Base-by-base conservation (phyloP, 805 yeast species). In the Vanderwaltozyma yarrowii region DNA sequence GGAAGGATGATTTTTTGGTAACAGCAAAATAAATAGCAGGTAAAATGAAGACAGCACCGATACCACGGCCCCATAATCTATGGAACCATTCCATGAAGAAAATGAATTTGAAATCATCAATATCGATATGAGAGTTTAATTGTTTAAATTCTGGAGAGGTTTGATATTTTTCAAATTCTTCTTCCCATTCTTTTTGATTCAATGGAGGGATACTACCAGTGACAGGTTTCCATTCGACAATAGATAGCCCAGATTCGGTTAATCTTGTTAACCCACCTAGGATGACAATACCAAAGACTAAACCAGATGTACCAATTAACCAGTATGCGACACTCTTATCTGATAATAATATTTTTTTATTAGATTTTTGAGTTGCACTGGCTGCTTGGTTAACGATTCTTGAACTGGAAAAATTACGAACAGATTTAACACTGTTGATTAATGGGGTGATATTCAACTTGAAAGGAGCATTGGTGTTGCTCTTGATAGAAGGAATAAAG, bases 31-130 rank as follows among this genome's bases (percentile, higher is more conserved):
- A 92, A 4, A 79, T 56, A 0, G 95, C 92, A 5, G 99, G 99
- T 15, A 81, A 56, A 6, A 89, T 74, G 53, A 92, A 78, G 4
- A 81, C 74, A 48, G 77, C 62, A 30, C 98, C 98, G 51, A 92
- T 88, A 37, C 81, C 73, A 60, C 98, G 75, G 14, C 97, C 98
- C 69, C 92, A 74, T 41, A 89, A 64, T 52, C 98, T 72, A 61
- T 92, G 99, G 32, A 80, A 79, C 99, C 98, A 92, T 63, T 92
- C 99, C 96, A 92, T 89, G 55, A 75, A 78, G 65, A 80, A 92
- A 45, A 92, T 92, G 57, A 87, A 89, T 61, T 92, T 86, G 69
- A 85, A 92, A 58, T 92, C 98, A 2, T 87, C 95, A 42, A 92
- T 60, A 15, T 85, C 78, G 34, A 60, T 60, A 56, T 87, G 86